phyloP scores from a whole-genome alignment of 2,329 filamentous ascomycete genomes.

The Fusarium sp. region DNA sequence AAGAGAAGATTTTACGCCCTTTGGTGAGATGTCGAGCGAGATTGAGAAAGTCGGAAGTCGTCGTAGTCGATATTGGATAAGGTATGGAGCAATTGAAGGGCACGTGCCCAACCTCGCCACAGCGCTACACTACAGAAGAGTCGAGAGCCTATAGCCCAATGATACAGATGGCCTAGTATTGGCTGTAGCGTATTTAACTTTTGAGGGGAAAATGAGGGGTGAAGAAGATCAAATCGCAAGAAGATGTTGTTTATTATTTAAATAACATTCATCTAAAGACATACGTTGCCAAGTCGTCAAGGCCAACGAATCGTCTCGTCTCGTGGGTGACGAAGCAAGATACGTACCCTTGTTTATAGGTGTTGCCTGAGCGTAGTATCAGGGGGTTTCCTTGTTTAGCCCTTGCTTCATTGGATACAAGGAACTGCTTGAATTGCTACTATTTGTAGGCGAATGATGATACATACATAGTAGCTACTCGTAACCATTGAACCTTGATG shows the following conservation, averaged over 20 bases:
- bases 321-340: conserved; percentile 18
- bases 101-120: conserved; percentile 39
- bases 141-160: background rate
- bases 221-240: background rate
- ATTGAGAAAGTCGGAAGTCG: conserved; percentile 11
- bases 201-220: background rate
- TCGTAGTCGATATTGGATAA: background rate
- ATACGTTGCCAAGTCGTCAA: conserved; percentile 31
- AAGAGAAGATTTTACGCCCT: conserved; percentile 5
- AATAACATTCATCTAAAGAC: background rate
- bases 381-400: conserved; percentile 6
- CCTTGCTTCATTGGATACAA: background rate
- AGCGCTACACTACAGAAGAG: background rate
- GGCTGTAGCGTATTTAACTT: conserved; percentile 4
- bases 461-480: background rate
- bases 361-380: conserved; percentile 22
- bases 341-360: conserved; percentile 29
- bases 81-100: conserved; percentile 12
- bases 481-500: background rate
- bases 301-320: conserved; percentile 27
- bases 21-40: conserved; percentile 1
- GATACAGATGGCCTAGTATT: conserved; percentile 12
- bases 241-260: background rate
- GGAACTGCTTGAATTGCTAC: background rate
- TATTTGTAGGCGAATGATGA: background rate